Conservation (phyloP, 768 basidiomycete species). For the Leccinum incarnatum region DNA sequence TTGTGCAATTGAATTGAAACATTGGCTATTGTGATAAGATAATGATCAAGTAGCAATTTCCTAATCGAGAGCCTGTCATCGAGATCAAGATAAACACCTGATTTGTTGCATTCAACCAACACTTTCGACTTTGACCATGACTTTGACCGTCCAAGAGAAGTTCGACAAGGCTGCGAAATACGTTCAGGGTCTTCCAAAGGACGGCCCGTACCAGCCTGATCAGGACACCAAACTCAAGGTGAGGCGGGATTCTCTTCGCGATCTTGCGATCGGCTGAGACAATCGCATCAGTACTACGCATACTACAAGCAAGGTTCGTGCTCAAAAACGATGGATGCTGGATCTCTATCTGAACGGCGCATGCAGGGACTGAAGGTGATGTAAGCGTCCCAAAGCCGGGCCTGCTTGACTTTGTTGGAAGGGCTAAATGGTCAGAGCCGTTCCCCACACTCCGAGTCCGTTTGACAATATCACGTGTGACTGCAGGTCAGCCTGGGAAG, state of each 20-base stretch:
- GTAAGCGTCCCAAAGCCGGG: constrained; percentile 64
- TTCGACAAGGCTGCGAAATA: constrained; percentile 76
- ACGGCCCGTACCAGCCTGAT: constrained; percentile 68
- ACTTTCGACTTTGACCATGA: constrained; percentile 43
- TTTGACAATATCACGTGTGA: background rate
- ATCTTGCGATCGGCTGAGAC: constrained; percentile 10
- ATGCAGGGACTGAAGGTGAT: constrained; percentile 72
- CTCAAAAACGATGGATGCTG: background rate
- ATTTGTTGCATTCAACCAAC: background rate
- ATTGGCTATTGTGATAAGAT: constrained; percentile 4
- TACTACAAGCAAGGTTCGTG: constrained; percentile 86
- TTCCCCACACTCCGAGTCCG: background rate
- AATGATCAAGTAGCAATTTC: background rate
- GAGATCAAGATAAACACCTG: constrained; percentile 20
- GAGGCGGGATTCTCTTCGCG: constrained; percentile 30
- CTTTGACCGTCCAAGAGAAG: constrained; percentile 44
- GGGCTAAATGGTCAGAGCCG: constrained; percentile 77
- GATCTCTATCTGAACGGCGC: background rate
- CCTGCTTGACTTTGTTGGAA: constrained; percentile 81
- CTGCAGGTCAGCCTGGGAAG: constrained; percentile 83
- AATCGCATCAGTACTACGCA: constrained; percentile 73
- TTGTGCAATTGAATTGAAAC: constrained; percentile 8
- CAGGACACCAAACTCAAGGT: constrained; percentile 79
- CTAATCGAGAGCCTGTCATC: constrained; percentile 9
- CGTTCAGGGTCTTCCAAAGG: constrained; percentile 63